Conservation (phyloP, 352 stramenopile species). For the Globisporangium ultimum region DNA sequence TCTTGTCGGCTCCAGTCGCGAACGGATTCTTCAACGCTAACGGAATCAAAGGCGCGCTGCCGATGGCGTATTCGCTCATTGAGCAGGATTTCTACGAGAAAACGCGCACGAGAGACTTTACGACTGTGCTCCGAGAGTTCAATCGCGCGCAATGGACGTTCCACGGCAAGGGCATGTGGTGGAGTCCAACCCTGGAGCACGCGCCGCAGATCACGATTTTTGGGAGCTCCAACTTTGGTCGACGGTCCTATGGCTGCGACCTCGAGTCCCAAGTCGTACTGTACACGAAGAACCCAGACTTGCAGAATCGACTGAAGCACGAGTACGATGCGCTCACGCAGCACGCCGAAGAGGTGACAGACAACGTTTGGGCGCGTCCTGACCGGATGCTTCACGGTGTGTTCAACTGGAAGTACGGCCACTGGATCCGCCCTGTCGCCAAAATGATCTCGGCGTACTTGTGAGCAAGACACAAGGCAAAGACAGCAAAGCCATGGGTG, state of each 20-base stretch:
- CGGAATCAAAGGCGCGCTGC: conserved; percentile 68
- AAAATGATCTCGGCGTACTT: conserved; percentile 66
- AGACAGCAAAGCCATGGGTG: too few species aligned
- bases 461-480: conserved; percentile 10
- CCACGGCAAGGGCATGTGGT: conserved; percentile 87
- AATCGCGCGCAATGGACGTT: conserved; percentile 72
- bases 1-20: conserved; percentile 59
- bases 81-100: conserved; percentile 76
- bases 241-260: conserved; percentile 71
- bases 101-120: conserved; percentile 30
- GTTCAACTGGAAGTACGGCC: conserved; percentile 69
- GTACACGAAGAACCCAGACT: conserved; percentile 47
- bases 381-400: conserved; percentile 54
- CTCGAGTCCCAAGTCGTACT: conserved; percentile 73
- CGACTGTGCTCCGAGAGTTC: conserved; percentile 61
- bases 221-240: conserved; percentile 79
- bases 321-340: conserved; percentile 52
- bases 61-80: conserved; percentile 83
- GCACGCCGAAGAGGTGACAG: conserved; percentile 52
- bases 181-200: conserved; percentile 24
- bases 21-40: conserved; percentile 75
- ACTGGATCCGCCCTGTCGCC: conserved; percentile 71
- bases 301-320: conserved; percentile 40
- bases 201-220: conserved; percentile 52
- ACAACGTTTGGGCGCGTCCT: conserved; percentile 55